phyloP scores from a whole-genome alignment of 345 rosid species.

The Leavenworthia alabamica region DNA sequence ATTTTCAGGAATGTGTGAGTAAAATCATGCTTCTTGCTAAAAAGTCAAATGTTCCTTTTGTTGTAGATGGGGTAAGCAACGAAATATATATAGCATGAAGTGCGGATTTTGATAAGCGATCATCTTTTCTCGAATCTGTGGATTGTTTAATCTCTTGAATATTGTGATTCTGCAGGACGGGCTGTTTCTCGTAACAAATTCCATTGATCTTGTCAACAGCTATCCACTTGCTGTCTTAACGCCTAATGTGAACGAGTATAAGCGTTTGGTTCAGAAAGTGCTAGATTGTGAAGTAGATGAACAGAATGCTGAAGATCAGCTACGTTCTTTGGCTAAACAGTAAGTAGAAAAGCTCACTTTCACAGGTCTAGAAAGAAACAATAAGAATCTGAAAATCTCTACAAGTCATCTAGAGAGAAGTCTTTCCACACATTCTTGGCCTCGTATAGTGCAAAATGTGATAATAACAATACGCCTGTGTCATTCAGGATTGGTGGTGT shows the following conservation, averaged over 20 bases:
- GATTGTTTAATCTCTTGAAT: neutral
- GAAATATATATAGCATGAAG: neutral
- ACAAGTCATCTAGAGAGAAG: neutral
- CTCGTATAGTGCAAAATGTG: neutral
- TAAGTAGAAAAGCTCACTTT: constrained; percentile 27
- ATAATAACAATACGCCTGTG: neutral
- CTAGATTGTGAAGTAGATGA: constrained; percentile 62
- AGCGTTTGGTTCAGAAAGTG: constrained; percentile 75
- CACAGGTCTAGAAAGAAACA: neutral
- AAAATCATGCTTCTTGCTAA: constrained; percentile 70
- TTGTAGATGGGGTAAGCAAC: constrained; percentile 74
- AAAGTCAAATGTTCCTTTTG: constrained; percentile 60
- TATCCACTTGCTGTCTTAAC: constrained; percentile 80
- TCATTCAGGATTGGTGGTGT: constrained; percentile 76
- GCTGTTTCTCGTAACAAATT: constrained; percentile 72
- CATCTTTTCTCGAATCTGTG: neutral
- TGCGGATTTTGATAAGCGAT: neutral
- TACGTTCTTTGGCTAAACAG: constrained; percentile 64
- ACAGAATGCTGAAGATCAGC: constrained; percentile 46
- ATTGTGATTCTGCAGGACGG: constrained; percentile 49
- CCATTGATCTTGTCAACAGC: constrained; percentile 59
- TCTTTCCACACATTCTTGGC: neutral
- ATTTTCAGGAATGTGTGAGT: constrained; percentile 67
- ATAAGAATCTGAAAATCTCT: neutral
- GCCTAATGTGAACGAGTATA: constrained; percentile 88